Evolutionary conservation across 495 filamentous ascomycete species (phyloP), one percentile per base, ranked within the genome.

Genomic region (Neurospora sp.): DNA sequence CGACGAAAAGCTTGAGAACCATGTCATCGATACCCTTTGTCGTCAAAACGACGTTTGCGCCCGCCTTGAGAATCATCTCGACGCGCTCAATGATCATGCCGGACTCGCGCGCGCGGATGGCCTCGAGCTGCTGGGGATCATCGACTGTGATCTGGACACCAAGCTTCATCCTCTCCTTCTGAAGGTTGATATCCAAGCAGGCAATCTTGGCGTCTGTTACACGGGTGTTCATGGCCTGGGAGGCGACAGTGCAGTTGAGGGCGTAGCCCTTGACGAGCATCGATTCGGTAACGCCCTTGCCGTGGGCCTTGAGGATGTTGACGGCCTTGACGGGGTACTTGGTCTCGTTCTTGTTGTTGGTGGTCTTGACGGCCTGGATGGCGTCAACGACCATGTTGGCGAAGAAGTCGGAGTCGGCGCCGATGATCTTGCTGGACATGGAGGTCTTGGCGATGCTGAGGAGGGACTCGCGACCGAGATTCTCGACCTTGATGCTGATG

Each of bases 261-360:
- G 96, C 96, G 80, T 99, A 99, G 44, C 96, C 96, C 82, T 94
- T 96, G 74, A 99, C 92, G 41, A 99, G 85, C 17, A 97, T 83
- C 17, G 94, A 97, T 84, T 99, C 96, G 31, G 88, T 87, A 40
- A 90, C 89, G 78, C 92, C 92, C 88, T 97, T 96, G 79, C 96
- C 96, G 80, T 99, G 96, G 8, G 96, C 96, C 84, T 99, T 99
- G 45, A 99, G 89, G 71, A 98, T 90, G 81, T 99, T 99, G 78
- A 99, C 96, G 39, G 96, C 96, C 87, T 98, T 99, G 74, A 99
- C 96, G 8, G 96, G 96, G 80, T 99, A 99, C 84, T 98, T 99
- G 77, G 88, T 82, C 81, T 99, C 96, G 81, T 87, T 89, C 81
- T 89, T 89, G 86, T 92, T 93, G 84, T 97, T 98, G 65, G 90